These are phyloP conservation scores for Wolfiporia cocos DNA, from an alignment of 1,284 basidiomycete genomes.

Conservation along the genomic window DNA sequence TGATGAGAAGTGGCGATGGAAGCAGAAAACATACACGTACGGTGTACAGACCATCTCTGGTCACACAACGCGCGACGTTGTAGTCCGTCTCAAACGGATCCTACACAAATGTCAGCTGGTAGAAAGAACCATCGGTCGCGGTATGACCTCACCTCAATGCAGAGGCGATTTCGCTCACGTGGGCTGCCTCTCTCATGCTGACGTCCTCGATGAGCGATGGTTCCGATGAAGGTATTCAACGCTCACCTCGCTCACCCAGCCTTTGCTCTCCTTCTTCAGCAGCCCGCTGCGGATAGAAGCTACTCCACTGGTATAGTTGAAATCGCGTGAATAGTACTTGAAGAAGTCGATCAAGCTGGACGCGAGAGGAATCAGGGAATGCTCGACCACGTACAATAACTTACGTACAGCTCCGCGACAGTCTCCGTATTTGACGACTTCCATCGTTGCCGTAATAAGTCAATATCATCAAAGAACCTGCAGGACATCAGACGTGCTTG, in stretches of 20 bases:
- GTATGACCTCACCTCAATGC: slow-evolving; percentile 70
- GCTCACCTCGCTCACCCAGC: slow-evolving; percentile 88
- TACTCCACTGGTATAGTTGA: slow-evolving; percentile 88
- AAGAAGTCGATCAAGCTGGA: slow-evolving; percentile 93
- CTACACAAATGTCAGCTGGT: slow-evolving; percentile 33
- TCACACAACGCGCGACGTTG: slow-evolving; percentile 96
- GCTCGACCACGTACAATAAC: too few species aligned
- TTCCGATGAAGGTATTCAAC: background rate
- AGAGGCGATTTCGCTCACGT: slow-evolving; percentile 86
- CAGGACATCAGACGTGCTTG: slow-evolving; percentile 9
- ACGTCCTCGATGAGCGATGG: slow-evolving; percentile 1
- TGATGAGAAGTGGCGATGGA: background rate
- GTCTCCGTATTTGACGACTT: slow-evolving; percentile 89
- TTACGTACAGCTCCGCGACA: slow-evolving; percentile 85
- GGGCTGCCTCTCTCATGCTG: slow-evolving; percentile 62
- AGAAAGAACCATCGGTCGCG: background rate
- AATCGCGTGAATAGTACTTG: slow-evolving; percentile 93
- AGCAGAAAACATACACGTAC: slow-evolving; percentile 39
- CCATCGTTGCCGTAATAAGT: slow-evolving; percentile 87
- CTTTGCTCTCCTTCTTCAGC: slow-evolving; percentile 86
- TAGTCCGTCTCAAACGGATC: slow-evolving; percentile 96
- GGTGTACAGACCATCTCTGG: slow-evolving; percentile 92
- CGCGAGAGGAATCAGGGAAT: slow-evolving; percentile 4
- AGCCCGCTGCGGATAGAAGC: slow-evolving; percentile 88
- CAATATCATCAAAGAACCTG: slow-evolving; percentile 97